Percentiles rank a stretch among this genome's conserved stretches.
These are phyloP conservation scores for Phytophthora capsici DNA, from an alignment of 352 stramenopile genomes.

Conservation along the genomic window DNA sequence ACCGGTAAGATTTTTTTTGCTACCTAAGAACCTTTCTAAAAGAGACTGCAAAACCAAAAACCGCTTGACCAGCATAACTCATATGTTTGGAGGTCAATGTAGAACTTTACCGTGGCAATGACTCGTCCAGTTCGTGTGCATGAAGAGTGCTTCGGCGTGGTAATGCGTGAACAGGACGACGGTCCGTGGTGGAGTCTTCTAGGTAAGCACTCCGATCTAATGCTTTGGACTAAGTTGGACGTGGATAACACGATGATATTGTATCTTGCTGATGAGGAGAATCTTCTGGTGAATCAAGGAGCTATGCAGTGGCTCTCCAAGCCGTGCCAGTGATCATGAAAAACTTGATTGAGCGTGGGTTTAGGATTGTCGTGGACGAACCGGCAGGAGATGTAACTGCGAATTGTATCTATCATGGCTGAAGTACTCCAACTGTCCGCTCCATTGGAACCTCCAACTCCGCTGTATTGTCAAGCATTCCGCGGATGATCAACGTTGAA, in stretches of 20 bases:
- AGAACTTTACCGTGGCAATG: slow-evolving; percentile 66
- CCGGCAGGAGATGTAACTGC: slow-evolving; percentile 8
- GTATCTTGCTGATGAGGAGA: slow-evolving; percentile 66
- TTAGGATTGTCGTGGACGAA: slow-evolving; percentile 13
- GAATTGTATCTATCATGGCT: slow-evolving; percentile 15
- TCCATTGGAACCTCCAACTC: too few relatives aligned
- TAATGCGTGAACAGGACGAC: slow-evolving; percentile 58
- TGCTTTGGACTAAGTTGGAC: slow-evolving; percentile 64
- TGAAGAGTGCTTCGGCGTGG: slow-evolving; percentile 84
- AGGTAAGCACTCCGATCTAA: slow-evolving; percentile 65
- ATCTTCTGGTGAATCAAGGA: slow-evolving; percentile 58
- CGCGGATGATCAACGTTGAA: not conserved
- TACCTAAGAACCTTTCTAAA: too few relatives aligned
- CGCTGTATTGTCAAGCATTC: too few relatives aligned
- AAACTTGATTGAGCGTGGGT: not conserved
- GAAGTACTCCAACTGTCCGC: too few relatives aligned
- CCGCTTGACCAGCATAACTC: slow-evolving; percentile 5
- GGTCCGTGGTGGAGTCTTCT: too few relatives aligned
- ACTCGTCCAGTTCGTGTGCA: slow-evolving; percentile 66
- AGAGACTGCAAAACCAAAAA: slow-evolving; percentile 13
- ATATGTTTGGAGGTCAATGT: slow-evolving; percentile 8
- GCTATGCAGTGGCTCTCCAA: slow-evolving; percentile 72
- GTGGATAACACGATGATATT: slow-evolving; percentile 72
- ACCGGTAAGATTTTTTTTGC: too few relatives aligned
- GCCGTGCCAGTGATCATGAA: slow-evolving; percentile 55